Evolutionary conservation across 345 rosid genomes (phyloP), one percentile per base, ranked within the genome.

Genomic region (Murraya paniculata): DNA sequence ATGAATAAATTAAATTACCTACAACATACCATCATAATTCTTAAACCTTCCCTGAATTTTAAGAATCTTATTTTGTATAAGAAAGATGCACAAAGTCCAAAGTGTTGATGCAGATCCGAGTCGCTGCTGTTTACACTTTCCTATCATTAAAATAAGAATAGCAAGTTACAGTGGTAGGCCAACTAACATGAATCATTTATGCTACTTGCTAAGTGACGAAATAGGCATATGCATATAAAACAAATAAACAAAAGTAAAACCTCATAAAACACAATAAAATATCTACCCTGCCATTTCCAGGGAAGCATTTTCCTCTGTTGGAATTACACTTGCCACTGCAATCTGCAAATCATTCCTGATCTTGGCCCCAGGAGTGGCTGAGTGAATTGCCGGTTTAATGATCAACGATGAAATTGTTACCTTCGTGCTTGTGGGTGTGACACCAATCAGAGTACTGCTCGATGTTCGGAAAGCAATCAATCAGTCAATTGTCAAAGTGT

Each of bases 41-140:
- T 3, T 41, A 10, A 38, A 25, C 21, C 39, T 69, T 75, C 58
- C 41, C 48, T 4, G 39, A 19, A n/a, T 55, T 56, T 39, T 62
- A 71, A 71, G 78, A 78, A 68, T 80, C 71, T 80, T 67, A 55
- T 35, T 41, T 22, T 50, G 39, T 61, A 66, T 27, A 36, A 14
- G 45, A 14, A 45, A 65, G 53, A 59, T 50, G 27, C 60, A 45
- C 38, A 24, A 71, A 60, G 45, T 71, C 39, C 68, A 78, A 50
- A 67, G 41, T 60, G 60, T 64, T 4, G 72, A 69, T 72, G 48
- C 73, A 69, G 61, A 36, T 8, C 56, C 53, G 27, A 58, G 67
- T 50, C 5, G 72, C 79, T 38, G 31, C 59, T 41, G 39, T 73
- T 50, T 79, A 67, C 71, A 31, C 68, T 62, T 68, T 57, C 74